These are phyloP conservation scores for Saccharomycopsis selenospora DNA, from an alignment of 805 yeast species.

Conservation along the genomic window DNA sequence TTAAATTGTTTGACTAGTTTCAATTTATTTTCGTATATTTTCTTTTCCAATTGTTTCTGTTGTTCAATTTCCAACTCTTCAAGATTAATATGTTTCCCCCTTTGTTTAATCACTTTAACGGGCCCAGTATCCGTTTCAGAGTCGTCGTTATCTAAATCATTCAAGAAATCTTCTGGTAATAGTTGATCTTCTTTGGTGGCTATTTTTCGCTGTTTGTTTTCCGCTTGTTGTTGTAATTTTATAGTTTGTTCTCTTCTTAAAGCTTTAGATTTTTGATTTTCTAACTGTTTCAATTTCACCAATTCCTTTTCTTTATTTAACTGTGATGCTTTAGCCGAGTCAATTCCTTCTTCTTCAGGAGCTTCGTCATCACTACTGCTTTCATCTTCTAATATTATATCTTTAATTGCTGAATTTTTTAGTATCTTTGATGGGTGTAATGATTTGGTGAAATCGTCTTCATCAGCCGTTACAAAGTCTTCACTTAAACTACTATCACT, in stretches of 20 bases:
- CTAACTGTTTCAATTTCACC: neutral
- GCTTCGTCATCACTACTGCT: constrained; percentile 2
- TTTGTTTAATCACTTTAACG: too few species aligned
- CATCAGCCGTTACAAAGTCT: constrained; percentile 1
- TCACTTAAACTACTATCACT: constrained; percentile 1
- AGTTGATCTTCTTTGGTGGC: neutral
- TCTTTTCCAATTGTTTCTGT: neutral
- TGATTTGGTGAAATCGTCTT: constrained; percentile 1
- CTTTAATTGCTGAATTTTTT: too few species aligned
- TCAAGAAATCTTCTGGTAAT: neutral
- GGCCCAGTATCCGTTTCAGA: neutral
- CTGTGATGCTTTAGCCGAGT: neutral
- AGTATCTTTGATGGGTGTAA: too few species aligned
- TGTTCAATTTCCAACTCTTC: constrained; percentile 1
- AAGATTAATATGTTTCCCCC: neutral
- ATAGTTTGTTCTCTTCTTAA: neutral
- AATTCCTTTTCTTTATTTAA: neutral
- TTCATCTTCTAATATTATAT: neutral
- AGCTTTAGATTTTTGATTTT: neutral
- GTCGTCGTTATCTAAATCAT: neutral
- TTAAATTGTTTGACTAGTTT: neutral
- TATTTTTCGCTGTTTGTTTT: constrained; percentile 1
- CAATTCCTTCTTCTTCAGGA: constrained; percentile 1
- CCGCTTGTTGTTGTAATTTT: neutral
- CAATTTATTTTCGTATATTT: neutral